Conservation (phyloP, 2,329 filamentous ascomycete genomes). For the Coccinonectria pachysandricola region DNA sequence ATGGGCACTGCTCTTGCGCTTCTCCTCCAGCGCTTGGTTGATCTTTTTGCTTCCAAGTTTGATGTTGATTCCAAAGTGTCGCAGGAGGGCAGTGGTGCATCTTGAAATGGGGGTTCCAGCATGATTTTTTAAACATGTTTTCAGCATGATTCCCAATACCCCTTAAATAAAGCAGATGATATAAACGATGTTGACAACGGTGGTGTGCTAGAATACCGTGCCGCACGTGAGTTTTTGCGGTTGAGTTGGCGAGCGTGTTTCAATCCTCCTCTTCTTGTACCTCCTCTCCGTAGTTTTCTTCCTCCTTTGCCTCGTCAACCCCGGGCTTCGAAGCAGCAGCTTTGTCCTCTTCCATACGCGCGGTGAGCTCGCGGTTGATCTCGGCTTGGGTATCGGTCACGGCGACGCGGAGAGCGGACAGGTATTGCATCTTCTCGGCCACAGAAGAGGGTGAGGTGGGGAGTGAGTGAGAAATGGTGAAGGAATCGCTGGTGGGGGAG, state of each 20-base stretch:
- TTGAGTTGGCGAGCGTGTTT: too few relatives aligned
- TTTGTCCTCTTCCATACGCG: constrained; percentile 66
- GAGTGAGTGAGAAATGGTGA: constrained; percentile 31
- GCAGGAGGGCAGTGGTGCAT: not conserved
- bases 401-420: constrained; percentile 47
- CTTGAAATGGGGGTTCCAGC: not conserved
- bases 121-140: constrained; percentile 7
- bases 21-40: constrained; percentile 4
- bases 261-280: constrained; percentile 54
- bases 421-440: constrained; percentile 46
- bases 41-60: constrained; percentile 10
- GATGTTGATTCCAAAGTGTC: constrained; percentile 16
- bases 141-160: constrained; percentile 13
- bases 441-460: constrained; percentile 24
- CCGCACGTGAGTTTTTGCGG: too few relatives aligned
- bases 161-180: constrained; percentile 11
- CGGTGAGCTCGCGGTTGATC: constrained; percentile 62
- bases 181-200: not conserved
- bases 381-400: constrained; percentile 49
- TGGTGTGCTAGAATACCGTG: too few relatives aligned
- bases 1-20: too few relatives aligned
- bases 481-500: constrained; percentile 39
- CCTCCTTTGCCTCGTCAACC: constrained; percentile 48
- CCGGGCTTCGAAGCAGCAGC: constrained; percentile 22
- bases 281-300: constrained; percentile 82